Conservation (phyloP, 352 stramenopile genomes). For the Phytopythium delawarense region DNA sequence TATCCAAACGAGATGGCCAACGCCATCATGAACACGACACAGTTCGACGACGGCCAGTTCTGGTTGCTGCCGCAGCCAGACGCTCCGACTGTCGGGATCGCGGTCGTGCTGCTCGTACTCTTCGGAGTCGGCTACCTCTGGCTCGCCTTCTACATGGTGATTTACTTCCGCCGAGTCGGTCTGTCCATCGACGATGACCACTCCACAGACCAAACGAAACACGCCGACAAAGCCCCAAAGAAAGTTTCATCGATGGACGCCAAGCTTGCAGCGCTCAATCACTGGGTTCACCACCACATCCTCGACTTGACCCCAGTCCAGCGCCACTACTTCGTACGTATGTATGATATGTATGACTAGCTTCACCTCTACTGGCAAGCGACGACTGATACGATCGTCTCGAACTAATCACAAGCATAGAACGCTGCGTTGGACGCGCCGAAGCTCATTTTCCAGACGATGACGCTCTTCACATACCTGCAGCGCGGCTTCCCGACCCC, state of each 20-base stretch:
- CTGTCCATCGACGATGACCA: background rate
- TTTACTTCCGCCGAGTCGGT: background rate
- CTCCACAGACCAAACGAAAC: background rate
- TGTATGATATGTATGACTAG: no score
- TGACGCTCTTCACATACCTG: constrained; percentile 32
- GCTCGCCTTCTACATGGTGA: constrained; percentile 1
- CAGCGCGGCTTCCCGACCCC: constrained; percentile 31
- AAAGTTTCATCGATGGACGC: background rate
- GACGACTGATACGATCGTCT: no score
- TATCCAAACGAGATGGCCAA: constrained; percentile 7
- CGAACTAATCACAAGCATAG: constrained; percentile 1
- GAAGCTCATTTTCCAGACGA: constrained; percentile 43
- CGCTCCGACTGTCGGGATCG: constrained; percentile 2
- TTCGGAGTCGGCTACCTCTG: constrained; percentile 5
- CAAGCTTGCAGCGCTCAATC: background rate
- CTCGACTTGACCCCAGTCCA: background rate
- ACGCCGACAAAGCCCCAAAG: background rate
- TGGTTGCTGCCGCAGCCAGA: constrained; percentile 19
- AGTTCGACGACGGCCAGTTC: constrained; percentile 23
- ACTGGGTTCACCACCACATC: background rate
- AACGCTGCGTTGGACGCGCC: constrained; percentile 26
- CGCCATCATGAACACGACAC: constrained; percentile 3
- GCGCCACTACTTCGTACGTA: constrained; percentile 6
- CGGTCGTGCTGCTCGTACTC: background rate
- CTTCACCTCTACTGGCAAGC: no score